Evolutionary conservation across 495 filamentous ascomycete species (phyloP).

Genomic region (Friedmanniomyces simplex): DNA sequence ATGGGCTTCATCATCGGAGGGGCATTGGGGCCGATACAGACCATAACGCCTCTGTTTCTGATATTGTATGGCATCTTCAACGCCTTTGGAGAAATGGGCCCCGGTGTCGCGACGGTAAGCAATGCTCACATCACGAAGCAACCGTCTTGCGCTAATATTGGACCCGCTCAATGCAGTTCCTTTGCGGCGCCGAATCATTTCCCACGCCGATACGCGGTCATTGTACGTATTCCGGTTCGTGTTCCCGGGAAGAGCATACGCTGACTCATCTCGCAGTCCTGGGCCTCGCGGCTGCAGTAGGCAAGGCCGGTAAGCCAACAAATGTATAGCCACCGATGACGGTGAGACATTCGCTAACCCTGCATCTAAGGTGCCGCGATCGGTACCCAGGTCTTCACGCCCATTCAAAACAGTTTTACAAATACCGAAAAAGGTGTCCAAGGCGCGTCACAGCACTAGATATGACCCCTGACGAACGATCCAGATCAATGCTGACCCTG

Average conservation of each 20-base stretch:
- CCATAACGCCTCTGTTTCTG: conserved; percentile 39
- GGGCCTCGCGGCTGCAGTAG: conserved; percentile 39
- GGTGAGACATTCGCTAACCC: too few species aligned
- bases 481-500: not conserved
- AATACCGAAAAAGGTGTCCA: conserved; percentile 35
- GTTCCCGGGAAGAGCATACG: not conserved
- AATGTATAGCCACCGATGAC: too few species aligned
- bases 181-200: conserved; percentile 39
- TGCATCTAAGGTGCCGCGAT: conserved; percentile 34
- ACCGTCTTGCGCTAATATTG: too few species aligned
- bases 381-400: conserved; percentile 39
- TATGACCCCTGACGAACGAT: not conserved
- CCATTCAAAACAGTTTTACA: conserved; percentile 35
- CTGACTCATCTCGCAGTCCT: conserved; percentile 18
- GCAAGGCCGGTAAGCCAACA: conserved; percentile 31
- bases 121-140: too few species aligned
- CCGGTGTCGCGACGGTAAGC: conserved; percentile 33
- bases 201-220: conserved; percentile 43
- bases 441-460: conserved; percentile 24
- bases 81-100: conserved; percentile 39
- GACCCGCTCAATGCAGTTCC: conserved; percentile 20
- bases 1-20: conserved; percentile 42
- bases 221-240: conserved; percentile 7
- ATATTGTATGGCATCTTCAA: conserved; percentile 44
- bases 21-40: conserved; percentile 35